Evolutionary conservation across 805 yeast genomes (phyloP), one percentile per base, ranked within the genome.

Genomic region (Pichia pseudocactophila): DNA sequence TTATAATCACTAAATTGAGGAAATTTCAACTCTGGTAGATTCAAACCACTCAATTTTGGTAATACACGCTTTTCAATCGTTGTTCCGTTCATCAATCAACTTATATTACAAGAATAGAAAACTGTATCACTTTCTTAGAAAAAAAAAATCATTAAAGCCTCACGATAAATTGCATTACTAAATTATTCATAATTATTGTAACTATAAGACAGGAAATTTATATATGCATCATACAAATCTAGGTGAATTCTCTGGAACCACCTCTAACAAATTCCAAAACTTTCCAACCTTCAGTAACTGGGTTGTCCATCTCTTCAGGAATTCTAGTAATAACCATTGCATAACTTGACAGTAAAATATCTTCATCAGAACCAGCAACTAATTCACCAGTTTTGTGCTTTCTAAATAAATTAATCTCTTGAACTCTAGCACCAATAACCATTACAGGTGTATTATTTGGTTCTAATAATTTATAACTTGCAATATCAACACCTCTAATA

Each of bases 211-310:
- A 42, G 25, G 41, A 20, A 26, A 33, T 18, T 18, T 4, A 22
- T 37, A 26, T 35, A 10, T 32, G 15, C 17, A 32, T 36, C 15
- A 34, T 34, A 6, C 19, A 15, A 37, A 25, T 27, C 56, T 60
- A 76, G 34, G 80, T 76, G 75, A 82, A 88, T 46, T 80, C 82
- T 66, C 95, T 80, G 31, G 95, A 81, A 34, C 87, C 90, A 52
- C 96, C 96, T 58, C 96, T 80, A 38, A 86, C 96, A 60, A 90
- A 85, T 67, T 90, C 97, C 57, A 90, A 64, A 43, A 92, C 78
- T 69, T 85, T 86, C 98, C 98, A 92, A 28, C 99, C 99, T 58
- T 86, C 95, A 19, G 99, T 92, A 56, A 80, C 89, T 41, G 76
- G 73, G 61, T 92, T 84, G 49, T 80, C 95, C 57, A 92, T 78